Conservation (phyloP, 2,329 filamentous ascomycete genomes). For the Incumbomyces delicatus region DNA sequence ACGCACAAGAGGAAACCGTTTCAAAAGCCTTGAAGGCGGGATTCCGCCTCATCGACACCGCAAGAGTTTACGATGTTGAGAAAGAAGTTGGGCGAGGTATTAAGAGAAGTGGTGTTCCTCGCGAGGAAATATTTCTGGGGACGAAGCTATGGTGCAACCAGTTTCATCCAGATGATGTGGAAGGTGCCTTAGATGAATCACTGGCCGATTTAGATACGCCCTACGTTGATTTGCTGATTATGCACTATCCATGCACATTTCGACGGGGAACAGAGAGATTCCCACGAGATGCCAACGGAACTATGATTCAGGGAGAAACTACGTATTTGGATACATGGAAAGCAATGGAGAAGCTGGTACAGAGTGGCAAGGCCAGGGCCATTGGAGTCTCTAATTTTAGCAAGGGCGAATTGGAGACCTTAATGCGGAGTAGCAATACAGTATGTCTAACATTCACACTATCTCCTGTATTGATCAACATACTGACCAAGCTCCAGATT, state of each 20-base stretch:
- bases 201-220: conserved; percentile 54
- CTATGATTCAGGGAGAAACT: conserved; percentile 21
- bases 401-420: conserved; percentile 18
- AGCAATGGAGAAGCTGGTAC: conserved; percentile 29
- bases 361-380: conserved; percentile 32
- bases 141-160: conserved; percentile 66
- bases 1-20: conserved; percentile 41
- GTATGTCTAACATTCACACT: conserved; percentile 7
- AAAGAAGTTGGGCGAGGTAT: conserved; percentile 56
- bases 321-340: conserved; percentile 36
- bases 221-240: conserved; percentile 61
- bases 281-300: conserved; percentile 20
- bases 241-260: conserved; percentile 42
- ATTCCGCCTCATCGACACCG: conserved; percentile 31
- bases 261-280: conserved; percentile 8
- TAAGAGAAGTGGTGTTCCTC: conserved; percentile 52
- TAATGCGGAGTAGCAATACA: conserved; percentile 7
- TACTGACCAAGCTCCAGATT: conserved; percentile 10
- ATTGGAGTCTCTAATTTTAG: conserved; percentile 36
- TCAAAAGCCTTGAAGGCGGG: conserved; percentile 31
- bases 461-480: conserved; percentile 9
- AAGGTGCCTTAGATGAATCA: conserved; percentile 49
- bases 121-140: conserved; percentile 56
- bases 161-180: conserved; percentile 53
- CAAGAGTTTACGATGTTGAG: conserved; percentile 52